Base-by-base conservation (phyloP, 2,329 filamentous ascomycete genomes). In the Exophiala aquamarina region DNA sequence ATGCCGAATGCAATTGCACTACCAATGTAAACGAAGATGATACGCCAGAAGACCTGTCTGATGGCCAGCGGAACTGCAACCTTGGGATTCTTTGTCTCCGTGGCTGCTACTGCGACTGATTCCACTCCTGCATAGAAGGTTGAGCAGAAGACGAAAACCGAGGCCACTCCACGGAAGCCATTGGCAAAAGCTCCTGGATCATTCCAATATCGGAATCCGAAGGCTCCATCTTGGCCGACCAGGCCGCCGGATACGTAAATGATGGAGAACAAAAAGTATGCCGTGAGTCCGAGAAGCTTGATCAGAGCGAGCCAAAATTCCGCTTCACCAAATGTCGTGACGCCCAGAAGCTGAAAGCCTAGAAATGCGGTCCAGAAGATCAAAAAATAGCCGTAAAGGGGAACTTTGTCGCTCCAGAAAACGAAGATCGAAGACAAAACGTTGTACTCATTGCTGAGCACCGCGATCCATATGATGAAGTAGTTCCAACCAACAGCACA, bases 1-100 rank as follows among this genome's bases (percentile, higher is more conserved):
- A 91, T 74, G 11, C 86, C 84, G 50, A 86, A 87, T 70, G 89
- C 88, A 62, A 89, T 80, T 23, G 84, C 85, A 7, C 78, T 79
- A 28, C 84, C 84, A 74, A 88, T 83, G 40, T 86, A 82, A 48
- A 84, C 79, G 29, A 86, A 68, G 8, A 70, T 47, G 33, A 70
- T 70, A 26, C 68, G 66, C 66, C 65, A 70, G 32, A 70, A 67
- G 3, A 69, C 66, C 47, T 70, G 67, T 18, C 59, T 55, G 35
- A 70, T 68, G 17, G 70, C 71, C 9, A 64, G 60, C 0, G 74
- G 74, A 2, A 76, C 71, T 4, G 71, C 72, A 23, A 65, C 65
- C 17, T 63, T 59, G 0, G 74, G 74, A 50, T 77, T 76, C 38
- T 79, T 77, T 6, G 49, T 49, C 33, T 59, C 57, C 15, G 54